phyloP scores from a whole-genome alignment of 2,329 filamentous ascomycete species.

The Fusarium sp. region DNA sequence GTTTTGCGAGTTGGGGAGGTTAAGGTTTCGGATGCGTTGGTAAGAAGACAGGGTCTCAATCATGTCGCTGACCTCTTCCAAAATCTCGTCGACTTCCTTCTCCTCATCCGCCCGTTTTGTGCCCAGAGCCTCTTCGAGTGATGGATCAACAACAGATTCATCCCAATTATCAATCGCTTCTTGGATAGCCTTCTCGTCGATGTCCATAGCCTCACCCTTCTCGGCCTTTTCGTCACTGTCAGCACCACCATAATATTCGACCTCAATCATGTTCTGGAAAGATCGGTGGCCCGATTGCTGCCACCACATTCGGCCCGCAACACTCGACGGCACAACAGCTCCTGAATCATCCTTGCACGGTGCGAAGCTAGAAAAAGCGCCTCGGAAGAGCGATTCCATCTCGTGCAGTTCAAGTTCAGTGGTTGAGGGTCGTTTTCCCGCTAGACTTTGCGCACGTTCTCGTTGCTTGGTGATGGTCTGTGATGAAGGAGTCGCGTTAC shows the following conservation, averaged over 20 bases:
- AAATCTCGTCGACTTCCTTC: slow-evolving; percentile 73
- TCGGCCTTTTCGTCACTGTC: slow-evolving; percentile 48
- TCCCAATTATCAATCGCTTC: slow-evolving; percentile 67
- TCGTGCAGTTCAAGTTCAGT: slow-evolving; percentile 68
- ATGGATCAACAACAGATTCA: slow-evolving; percentile 64
- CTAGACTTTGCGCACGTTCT: slow-evolving; percentile 74
- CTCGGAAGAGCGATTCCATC: slow-evolving; percentile 77
- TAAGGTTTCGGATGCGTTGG: slow-evolving; percentile 79
- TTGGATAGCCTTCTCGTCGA: slow-evolving; percentile 62
- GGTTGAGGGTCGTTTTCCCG: slow-evolving; percentile 64
- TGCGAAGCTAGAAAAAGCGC: slow-evolving; percentile 82
- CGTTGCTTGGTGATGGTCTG: slow-evolving; percentile 70
- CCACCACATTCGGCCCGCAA: slow-evolving; percentile 79
- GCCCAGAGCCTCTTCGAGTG: slow-evolving; percentile 61
- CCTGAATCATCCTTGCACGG: slow-evolving; percentile 77
- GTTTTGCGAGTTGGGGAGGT: slow-evolving; percentile 69
- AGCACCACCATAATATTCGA: slow-evolving; percentile 54
- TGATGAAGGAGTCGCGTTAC: slow-evolving; percentile 66
- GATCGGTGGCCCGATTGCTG: slow-evolving; percentile 71
- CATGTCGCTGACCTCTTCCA: slow-evolving; percentile 77
- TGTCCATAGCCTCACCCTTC: slow-evolving; percentile 46
- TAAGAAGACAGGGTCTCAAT: slow-evolving; percentile 80
- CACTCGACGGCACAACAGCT: slow-evolving; percentile 72
- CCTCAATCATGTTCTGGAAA: slow-evolving; percentile 70
- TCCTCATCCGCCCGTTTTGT: slow-evolving; percentile 66